Base-by-base conservation (phyloP, 176 grass and related monocot genomes). In the Rhipidocladum racemiflorum region DNA sequence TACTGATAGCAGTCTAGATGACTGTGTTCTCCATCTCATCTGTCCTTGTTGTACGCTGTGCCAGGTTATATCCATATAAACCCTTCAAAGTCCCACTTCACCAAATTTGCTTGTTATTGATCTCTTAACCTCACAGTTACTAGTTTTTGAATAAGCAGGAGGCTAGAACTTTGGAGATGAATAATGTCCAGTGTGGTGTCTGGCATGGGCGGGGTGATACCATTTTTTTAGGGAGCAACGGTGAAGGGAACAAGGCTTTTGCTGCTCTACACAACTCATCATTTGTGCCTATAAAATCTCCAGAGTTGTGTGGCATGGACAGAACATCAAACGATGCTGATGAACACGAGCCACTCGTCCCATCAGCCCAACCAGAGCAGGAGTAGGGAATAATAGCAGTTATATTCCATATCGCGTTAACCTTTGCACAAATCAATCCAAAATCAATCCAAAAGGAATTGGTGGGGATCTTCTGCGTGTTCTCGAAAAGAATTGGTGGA, bases 131-230 rank as follows among this genome's bases (percentile, higher is more conserved):
- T 91, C 28, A 82, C 40, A 4, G 35, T 70, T 55, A 4, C 59
- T 76, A 61, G 15, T 28, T 57, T 84, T 85, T 67, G 71, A 87
- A 67, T 82, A 73, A 85, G 38, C 83, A 99, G 96, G 96, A 99
- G 77, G 92, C 93, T 4, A 91, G 93, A 70, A 99, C 93, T 12
- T 79, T 99, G 70, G 96, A 99, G 87, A 99, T 95, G 89, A 99
- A 99, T 68, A 95, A 99, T 82, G 96, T 99, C 49, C 96, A 99
- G 18, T 88, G 87, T 67, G 93, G 96, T 55, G 75, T 99, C 42
- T 99, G 96, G 96, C 96, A 99, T 23, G 96, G 96, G 44, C 85
- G 96, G 44, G 93, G 96, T 49, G 96, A 99, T 65, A 90, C 96
- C 43, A 91, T 93, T 85, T 99, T 89, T 75, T 88, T 99, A 87